Evolutionary conservation across 345 rosid genomes (phyloP).

Genomic region (Citrus cavaleriei): DNA sequence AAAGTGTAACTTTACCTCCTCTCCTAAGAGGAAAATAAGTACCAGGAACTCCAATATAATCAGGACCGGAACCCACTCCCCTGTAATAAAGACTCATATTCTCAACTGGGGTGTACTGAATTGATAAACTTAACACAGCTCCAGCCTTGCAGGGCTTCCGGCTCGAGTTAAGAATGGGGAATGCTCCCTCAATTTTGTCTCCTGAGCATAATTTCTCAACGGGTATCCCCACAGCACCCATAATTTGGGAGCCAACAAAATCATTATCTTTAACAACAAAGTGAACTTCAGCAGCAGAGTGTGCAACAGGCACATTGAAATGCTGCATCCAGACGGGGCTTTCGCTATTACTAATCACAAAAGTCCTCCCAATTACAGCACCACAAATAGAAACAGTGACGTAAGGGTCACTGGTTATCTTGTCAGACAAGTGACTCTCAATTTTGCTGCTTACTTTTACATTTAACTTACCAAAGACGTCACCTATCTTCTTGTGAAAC

Average conservation of each 20-base stretch:
- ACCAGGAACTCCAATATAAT: slow-evolving; percentile 63
- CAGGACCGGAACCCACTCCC: slow-evolving; percentile 58
- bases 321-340: slow-evolving; percentile 90
- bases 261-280: slow-evolving; percentile 82
- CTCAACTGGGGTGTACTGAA: slow-evolving; percentile 62
- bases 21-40: slow-evolving; percentile 85
- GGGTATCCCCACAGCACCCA: slow-evolving; percentile 79
- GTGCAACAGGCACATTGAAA: slow-evolving; percentile 77
- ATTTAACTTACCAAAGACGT: slow-evolving; percentile 44
- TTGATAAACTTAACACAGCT: slow-evolving; percentile 64
- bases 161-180: slow-evolving; percentile 51
- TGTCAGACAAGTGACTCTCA: slow-evolving; percentile 45
- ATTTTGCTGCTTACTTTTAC: slow-evolving; percentile 46
- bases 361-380: slow-evolving; percentile 84
- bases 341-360: slow-evolving; percentile 67
- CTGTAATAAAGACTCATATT: slow-evolving; percentile 41
- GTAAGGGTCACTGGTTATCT: slow-evolving; percentile 88
- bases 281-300: slow-evolving; percentile 66
- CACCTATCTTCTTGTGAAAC: slow-evolving; percentile 67
- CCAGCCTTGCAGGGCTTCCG: slow-evolving; percentile 73
- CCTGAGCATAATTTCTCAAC: slow-evolving; percentile 50
- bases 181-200: slow-evolving; percentile 57
- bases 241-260: slow-evolving; percentile 75
- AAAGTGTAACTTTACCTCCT: slow-evolving; percentile 77
- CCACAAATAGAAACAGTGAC: slow-evolving; percentile 62